Evolutionary conservation across 306 rosid genomes (phyloP).

Genomic region (Acmispon strigosus): DNA sequence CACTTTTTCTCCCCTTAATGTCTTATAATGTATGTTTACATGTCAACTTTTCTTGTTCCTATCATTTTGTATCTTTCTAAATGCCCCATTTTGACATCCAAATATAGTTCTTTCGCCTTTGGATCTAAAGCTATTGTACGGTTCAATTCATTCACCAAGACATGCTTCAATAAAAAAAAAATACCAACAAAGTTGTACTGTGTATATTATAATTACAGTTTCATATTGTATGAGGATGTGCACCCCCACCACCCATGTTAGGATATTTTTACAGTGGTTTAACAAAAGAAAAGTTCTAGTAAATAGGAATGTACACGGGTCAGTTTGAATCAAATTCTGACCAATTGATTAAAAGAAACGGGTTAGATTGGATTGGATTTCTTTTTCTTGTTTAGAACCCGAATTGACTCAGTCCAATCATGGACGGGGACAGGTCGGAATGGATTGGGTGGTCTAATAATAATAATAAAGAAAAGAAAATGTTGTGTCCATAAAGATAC

Average conservation of each 20-base stretch:
- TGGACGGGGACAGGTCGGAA: no score
- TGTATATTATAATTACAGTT: neutral
- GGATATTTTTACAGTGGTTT: no score
- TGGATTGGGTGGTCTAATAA: no score
- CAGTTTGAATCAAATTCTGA: no score
- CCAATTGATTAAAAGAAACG: no score
- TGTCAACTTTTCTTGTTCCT: neutral
- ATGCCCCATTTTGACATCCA: slow-evolving; percentile 4
- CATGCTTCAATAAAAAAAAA: neutral
- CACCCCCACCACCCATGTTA: neutral
- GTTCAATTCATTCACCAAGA: neutral
- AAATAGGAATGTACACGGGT: no score
- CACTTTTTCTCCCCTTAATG: neutral
- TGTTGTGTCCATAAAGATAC: no score
- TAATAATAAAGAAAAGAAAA: no score
- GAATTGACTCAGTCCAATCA: no score
- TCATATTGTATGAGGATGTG: neutral
- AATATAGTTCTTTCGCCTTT: slow-evolving; percentile 4
- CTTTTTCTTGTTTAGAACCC: no score
- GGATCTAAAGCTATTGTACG: neutral
- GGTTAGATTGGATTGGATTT: no score
- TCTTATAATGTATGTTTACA: neutral
- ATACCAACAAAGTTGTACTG: neutral
- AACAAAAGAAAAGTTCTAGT: no score
- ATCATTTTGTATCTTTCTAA: neutral